phyloP scores from a whole-genome alignment of 192 early-diverging fungal species.

The Geranomyces variabilis region DNA sequence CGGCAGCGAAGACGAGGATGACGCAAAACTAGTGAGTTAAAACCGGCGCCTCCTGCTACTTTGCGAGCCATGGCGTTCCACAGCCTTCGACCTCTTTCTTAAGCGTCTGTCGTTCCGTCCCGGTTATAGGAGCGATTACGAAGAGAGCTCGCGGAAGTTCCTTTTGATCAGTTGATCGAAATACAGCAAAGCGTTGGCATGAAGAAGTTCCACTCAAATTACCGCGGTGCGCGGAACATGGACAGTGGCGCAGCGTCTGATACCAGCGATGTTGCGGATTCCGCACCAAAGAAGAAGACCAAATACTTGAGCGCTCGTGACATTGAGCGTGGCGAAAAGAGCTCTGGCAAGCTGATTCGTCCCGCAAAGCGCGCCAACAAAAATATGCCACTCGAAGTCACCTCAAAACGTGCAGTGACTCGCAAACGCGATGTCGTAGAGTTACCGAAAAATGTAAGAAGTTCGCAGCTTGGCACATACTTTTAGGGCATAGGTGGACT shows the following conservation, averaged over 20 bases:
- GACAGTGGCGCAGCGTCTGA: background rate
- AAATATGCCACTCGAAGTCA: slow-evolving; percentile 71
- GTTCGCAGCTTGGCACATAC: too few species aligned
- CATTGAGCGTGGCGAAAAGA: background rate
- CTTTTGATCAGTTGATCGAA: slow-evolving; percentile 79
- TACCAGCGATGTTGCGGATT: background rate
- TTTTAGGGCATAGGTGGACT: too few species aligned
- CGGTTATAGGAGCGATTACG: slow-evolving; percentile 12
- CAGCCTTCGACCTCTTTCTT: too few species aligned
- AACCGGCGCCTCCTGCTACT: too few species aligned
- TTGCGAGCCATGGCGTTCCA: too few species aligned
- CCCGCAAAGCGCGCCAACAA: slow-evolving; percentile 39
- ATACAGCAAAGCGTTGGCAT: slow-evolving; percentile 74
- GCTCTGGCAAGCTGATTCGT: background rate
- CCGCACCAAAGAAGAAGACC: background rate
- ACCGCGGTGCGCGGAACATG: slow-evolving; percentile 30
- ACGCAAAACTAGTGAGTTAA: background rate
- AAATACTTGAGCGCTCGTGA: background rate
- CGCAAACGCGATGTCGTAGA: slow-evolving; percentile 74
- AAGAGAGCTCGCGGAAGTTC: slow-evolving; percentile 67
- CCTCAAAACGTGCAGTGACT: slow-evolving; percentile 75
- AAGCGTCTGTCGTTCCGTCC: too few species aligned
- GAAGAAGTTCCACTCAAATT: slow-evolving; percentile 63
- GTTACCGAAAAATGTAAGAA: slow-evolving; percentile 55
- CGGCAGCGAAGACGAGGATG: background rate